phyloP scores from a whole-genome alignment of 306 rosid genomes.

The Quercus dentata region DNA sequence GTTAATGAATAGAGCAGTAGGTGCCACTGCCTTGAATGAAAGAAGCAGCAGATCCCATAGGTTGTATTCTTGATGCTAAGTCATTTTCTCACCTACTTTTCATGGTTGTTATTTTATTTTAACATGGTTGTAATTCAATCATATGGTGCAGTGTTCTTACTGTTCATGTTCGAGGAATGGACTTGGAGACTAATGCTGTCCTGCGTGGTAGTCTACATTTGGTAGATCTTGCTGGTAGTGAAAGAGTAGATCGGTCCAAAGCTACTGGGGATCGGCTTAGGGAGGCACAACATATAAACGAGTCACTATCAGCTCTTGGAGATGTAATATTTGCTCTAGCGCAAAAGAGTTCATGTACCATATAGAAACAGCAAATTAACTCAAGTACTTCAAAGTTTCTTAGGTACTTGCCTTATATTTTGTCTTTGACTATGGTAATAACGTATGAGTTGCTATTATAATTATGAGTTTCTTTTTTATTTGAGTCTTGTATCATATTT shows the following conservation, averaged over 20 bases:
- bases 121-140: slow-evolving; percentile 3
- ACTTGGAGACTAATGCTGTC: slow-evolving; percentile 71
- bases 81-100: slow-evolving; percentile 11
- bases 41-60: slow-evolving; percentile 99
- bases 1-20: slow-evolving; percentile 67
- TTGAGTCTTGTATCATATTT: slow-evolving; percentile 2
- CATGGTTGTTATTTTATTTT: slow-evolving; percentile 17
- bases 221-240: slow-evolving; percentile 99
- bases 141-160: slow-evolving; percentile 74
- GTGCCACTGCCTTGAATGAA: slow-evolving; percentile 94
- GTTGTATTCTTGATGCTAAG: slow-evolving; percentile 33
- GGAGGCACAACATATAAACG: slow-evolving; percentile 99
- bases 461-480: slow-evolving; percentile 7
- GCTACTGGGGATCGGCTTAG: slow-evolving; percentile 97
- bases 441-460: neutral
- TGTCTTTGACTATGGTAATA: slow-evolving; percentile 1
- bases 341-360: slow-evolving; percentile 88
- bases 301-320: slow-evolving; percentile 94
- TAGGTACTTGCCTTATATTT: slow-evolving; percentile 51
- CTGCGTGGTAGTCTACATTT: slow-evolving; percentile 89
- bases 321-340: slow-evolving; percentile 96
- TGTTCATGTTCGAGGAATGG: slow-evolving; percentile 90
- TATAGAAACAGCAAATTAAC: slow-evolving; percentile 98
- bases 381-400: slow-evolving; percentile 95
- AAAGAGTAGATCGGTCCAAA: slow-evolving; percentile 95